phyloP scores from a whole-genome alignment of 768 basidiomycete species.

The Fomitopsis serialis region DNA sequence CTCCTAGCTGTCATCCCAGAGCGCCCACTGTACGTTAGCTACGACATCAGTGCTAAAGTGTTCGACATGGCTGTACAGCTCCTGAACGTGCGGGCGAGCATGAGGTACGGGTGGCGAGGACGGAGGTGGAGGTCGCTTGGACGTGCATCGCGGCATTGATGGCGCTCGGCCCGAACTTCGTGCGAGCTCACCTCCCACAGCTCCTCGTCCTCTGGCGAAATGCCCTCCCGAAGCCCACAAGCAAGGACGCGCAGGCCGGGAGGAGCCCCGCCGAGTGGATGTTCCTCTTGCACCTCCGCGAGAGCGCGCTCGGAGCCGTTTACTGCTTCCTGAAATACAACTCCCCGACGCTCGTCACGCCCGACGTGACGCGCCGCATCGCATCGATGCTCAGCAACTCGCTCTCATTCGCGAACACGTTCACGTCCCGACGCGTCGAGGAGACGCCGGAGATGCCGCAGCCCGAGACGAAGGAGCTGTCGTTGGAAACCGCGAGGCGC shows the following conservation, averaged over 20 bases:
- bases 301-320: constrained; percentile 85
- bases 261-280: constrained; percentile 79
- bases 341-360: constrained; percentile 64
- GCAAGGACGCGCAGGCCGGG: constrained; percentile 67
- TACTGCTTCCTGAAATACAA: constrained; percentile 86
- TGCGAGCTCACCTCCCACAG: constrained; percentile 89
- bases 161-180: constrained; percentile 90
- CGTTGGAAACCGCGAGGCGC: constrained; percentile 72
- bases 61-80: constrained; percentile 88
- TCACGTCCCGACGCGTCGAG: constrained; percentile 64
- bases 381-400: constrained; percentile 85
- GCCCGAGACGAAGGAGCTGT: constrained; percentile 37
- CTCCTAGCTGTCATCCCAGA: constrained; percentile 82
- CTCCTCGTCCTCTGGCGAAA: constrained; percentile 96
- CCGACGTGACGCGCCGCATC: constrained; percentile 88
- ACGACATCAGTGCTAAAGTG: constrained; percentile 86
- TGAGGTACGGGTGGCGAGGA: constrained; percentile 71
- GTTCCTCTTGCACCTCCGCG: constrained; percentile 87
- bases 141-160: constrained; percentile 85
- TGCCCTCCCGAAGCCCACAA: constrained; percentile 90
- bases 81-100: constrained; percentile 91
- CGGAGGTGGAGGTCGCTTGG: constrained; percentile 95
- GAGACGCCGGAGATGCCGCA: constrained; percentile 45
- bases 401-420: constrained; percentile 83
- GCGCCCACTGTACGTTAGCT: constrained; percentile 89